Percentiles rank a stretch among this genome's conserved stretches.
These are phyloP conservation scores for Aspergillus sp. DNA, from an alignment of 2,329 filamentous ascomycete species.

Conservation along the genomic window DNA sequence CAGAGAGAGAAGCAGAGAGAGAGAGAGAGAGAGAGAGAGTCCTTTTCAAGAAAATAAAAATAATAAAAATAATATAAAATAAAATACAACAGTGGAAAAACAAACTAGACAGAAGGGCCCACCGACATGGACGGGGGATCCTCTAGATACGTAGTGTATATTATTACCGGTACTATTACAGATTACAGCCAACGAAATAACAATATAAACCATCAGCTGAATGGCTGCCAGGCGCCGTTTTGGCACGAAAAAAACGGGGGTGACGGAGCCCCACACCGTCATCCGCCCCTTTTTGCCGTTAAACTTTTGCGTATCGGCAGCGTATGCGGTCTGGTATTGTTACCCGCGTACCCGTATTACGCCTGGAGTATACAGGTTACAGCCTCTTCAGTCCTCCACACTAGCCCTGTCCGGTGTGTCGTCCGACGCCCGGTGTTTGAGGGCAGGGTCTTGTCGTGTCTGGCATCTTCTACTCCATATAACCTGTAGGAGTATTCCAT, in stretches of 20 bases:
- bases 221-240: constrained; percentile 5
- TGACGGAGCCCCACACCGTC: constrained; percentile 1
- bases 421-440: neutral
- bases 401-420: constrained; percentile 3
- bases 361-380: neutral
- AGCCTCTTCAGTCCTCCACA: too few relatives aligned
- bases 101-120: constrained; percentile 18
- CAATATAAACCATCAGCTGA: constrained; percentile 30
- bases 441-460: too few relatives aligned
- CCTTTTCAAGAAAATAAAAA: neutral
- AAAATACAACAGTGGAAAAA: constrained; percentile 1
- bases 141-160: constrained; percentile 16
- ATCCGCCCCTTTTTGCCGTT: neutral
- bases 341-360: constrained; percentile 1
- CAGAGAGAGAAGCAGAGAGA: neutral
- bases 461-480: too few relatives aligned
- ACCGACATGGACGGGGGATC: constrained; percentile 27
- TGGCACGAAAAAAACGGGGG: neutral
- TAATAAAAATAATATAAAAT: neutral
- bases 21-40: too few relatives aligned
- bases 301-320: neutral
- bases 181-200: too few relatives aligned
- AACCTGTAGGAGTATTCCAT: constrained; percentile 9
- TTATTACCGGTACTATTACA: too few relatives aligned
- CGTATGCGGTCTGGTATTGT: constrained; percentile 2